A percentile compares a stretch with the other conserved stretches of the same genome.
Evolutionary conservation across 208 protist genomes (phyloP).

Genomic region (Leishmania mexicana): DNA sequence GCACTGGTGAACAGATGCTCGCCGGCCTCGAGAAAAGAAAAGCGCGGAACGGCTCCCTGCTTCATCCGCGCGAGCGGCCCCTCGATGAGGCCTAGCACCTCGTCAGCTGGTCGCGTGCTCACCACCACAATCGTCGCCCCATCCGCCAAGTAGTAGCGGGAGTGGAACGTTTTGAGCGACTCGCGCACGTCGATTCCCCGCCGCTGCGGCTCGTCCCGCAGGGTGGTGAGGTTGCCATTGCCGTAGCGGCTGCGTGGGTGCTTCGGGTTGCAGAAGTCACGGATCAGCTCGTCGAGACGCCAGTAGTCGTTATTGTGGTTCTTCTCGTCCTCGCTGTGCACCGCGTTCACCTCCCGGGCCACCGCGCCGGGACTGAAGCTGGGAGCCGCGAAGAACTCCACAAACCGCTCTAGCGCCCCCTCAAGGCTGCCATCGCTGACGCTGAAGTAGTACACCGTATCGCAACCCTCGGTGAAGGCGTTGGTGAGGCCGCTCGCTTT

Average conservation of each 20-base stretch:
- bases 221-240: slow-evolving; percentile 86
- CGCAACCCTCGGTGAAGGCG: slow-evolving; percentile 77
- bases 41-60: slow-evolving; percentile 23
- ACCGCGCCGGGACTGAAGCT: slow-evolving; percentile 80
- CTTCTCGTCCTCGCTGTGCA: slow-evolving; percentile 94
- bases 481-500: slow-evolving; percentile 83
- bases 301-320: slow-evolving; percentile 89
- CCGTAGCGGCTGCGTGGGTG: slow-evolving; percentile 89
- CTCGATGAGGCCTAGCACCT: slow-evolving; percentile 49
- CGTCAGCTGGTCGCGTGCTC: slow-evolving; percentile 43
- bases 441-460: slow-evolving; percentile 92
- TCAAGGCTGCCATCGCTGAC: slow-evolving; percentile 69
- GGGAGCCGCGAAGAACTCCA: slow-evolving; percentile 94
- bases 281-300: slow-evolving; percentile 74
- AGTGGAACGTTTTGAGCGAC: slow-evolving; percentile 71
- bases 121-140: slow-evolving; percentile 42
- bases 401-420: slow-evolving; percentile 91
- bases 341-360: slow-evolving; percentile 90
- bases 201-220: slow-evolving; percentile 56
- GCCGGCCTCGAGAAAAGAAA: slow-evolving; percentile 30
- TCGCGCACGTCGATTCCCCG: slow-evolving; percentile 66
- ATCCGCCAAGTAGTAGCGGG: slow-evolving; percentile 21
- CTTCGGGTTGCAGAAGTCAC: slow-evolving; percentile 42
- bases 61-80: slow-evolving; percentile 52
- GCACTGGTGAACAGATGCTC: slow-evolving; percentile 31